phyloP scores from a whole-genome alignment of 164 flowering plant species.

The Magnolia kwangsiensis region DNA sequence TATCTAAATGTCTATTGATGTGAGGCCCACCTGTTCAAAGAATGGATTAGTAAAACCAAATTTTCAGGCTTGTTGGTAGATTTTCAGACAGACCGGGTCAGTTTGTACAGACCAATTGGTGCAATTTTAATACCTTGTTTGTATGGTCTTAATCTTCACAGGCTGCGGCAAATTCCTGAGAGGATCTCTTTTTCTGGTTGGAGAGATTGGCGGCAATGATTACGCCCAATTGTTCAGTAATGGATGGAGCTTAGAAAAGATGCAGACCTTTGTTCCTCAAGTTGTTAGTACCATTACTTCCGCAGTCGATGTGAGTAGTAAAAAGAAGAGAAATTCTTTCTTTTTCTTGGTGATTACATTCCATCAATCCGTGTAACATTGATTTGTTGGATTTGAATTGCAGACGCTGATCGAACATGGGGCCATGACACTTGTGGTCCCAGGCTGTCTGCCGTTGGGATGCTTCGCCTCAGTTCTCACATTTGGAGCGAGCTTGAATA shows the following conservation, averaged over 20 bases:
- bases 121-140: too few relatives aligned
- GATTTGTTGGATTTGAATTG: neutral
- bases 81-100: too few relatives aligned
- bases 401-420: slow-evolving; percentile 54
- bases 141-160: neutral
- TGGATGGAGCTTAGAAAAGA: slow-evolving; percentile 2
- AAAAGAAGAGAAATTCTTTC: neutral
- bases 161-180: slow-evolving; percentile 12
- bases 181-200: slow-evolving; percentile 26
- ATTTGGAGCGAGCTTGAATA: neutral
- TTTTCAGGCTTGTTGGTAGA: too few relatives aligned
- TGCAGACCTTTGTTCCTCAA: neutral
- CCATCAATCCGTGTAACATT: neutral
- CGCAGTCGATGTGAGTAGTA: slow-evolving; percentile 4
- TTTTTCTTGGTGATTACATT: neutral
- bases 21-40: too few relatives aligned
- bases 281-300: neutral
- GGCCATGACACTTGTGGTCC: slow-evolving; percentile 45
- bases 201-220: slow-evolving; percentile 42
- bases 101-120: too few relatives aligned
- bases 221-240: neutral
- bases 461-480: neutral
- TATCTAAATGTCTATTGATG: too few relatives aligned
- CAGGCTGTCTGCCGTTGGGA: slow-evolving; percentile 38
- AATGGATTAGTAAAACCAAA: too few relatives aligned